Conservation (phyloP, 495 filamentous ascomycete species). For the Trypethelium eluteriae region DNA sequence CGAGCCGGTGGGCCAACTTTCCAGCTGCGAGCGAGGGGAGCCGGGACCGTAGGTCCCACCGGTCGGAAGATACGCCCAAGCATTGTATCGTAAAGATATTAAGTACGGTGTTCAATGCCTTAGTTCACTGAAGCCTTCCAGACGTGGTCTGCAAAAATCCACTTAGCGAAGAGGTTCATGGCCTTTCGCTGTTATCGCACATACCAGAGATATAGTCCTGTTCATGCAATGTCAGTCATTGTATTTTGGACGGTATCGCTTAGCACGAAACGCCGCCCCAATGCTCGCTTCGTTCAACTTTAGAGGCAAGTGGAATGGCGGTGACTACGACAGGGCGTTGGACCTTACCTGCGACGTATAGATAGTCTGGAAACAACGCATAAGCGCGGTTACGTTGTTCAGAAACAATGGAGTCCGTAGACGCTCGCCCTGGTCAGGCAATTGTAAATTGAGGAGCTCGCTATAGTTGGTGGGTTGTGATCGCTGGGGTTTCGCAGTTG, state of each 20-base stretch:
- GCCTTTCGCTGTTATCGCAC: not conserved
- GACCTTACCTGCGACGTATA: slow-evolving; percentile 10
- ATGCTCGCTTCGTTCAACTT: not conserved
- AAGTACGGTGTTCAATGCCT: slow-evolving; percentile 34
- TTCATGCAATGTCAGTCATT: not conserved
- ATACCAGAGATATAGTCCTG: slow-evolving; percentile 11
- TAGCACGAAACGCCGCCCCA: not conserved
- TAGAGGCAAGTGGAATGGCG: not conserved
- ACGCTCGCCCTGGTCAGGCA: not conserved
- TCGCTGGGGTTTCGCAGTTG: not conserved
- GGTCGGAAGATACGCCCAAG: slow-evolving; percentile 58
- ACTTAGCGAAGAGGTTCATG: not conserved
- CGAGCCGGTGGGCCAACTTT: slow-evolving; percentile 48
- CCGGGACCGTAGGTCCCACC: slow-evolving; percentile 45
- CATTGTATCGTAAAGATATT: slow-evolving; percentile 47
- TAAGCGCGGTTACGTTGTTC: slow-evolving; percentile 3
- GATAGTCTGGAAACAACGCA: slow-evolving; percentile 1
- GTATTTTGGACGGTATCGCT: not conserved
- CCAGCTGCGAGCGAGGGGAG: slow-evolving; percentile 49
- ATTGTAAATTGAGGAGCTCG: not conserved
- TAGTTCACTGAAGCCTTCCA: slow-evolving; percentile 89
- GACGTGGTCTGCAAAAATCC: slow-evolving; percentile 66
- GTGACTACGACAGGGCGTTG: slow-evolving; percentile 3
- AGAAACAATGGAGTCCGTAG: not conserved
- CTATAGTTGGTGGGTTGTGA: not conserved